Evolutionary conservation across 176 grass and related monocot species (phyloP).

Genomic region (Phoenix dactylifera): DNA sequence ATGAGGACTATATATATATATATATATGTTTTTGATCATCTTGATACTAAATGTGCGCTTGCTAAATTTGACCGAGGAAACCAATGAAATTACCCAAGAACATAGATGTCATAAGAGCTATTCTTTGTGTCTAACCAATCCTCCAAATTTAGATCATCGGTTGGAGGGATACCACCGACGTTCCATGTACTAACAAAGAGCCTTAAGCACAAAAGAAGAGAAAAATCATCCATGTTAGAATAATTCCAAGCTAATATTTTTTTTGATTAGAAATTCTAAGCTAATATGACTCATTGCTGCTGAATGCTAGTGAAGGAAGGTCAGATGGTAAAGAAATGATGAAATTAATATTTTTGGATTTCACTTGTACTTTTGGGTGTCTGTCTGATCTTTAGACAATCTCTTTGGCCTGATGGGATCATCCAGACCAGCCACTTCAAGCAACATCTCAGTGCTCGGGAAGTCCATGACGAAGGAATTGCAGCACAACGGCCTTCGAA

Average conservation of each 20-base stretch:
- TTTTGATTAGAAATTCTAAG: too few species aligned
- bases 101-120: conserved; percentile 17
- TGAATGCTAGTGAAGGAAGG: too few species aligned
- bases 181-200: conserved; percentile 15
- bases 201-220: not conserved
- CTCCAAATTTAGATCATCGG: conserved; percentile 13
- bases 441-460: not conserved
- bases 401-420: too few species aligned
- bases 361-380: too few species aligned
- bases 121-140: conserved; percentile 8
- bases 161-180: conserved; percentile 10
- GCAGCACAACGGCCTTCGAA: not conserved
- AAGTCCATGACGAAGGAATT: conserved; percentile 6
- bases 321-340: too few species aligned
- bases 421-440: not conserved
- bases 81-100: conserved; percentile 3
- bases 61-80: not conserved
- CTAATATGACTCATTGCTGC: too few species aligned
- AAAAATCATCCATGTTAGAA: too few species aligned
- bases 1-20: not conserved
- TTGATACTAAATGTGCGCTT: not conserved
- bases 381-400: too few species aligned
- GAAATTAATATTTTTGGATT: too few species aligned
- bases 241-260: too few species aligned
- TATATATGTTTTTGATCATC: not conserved